Evolutionary conservation across 768 basidiomycete genomes (phyloP).

Genomic region (Boletus sensibilis): DNA sequence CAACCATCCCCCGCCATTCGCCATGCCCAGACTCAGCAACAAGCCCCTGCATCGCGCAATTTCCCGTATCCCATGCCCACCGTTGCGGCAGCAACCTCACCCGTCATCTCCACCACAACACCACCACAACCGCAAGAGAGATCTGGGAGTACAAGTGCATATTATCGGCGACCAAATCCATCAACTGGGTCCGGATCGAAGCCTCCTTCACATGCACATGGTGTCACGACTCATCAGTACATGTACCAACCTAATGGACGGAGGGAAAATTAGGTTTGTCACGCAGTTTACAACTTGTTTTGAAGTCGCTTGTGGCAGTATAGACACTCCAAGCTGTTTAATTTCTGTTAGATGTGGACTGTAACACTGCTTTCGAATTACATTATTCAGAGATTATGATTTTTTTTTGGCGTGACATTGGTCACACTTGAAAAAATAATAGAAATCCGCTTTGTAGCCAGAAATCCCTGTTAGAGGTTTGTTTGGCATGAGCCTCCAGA

Average conservation of each 20-base stretch:
- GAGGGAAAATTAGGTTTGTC: constrained; percentile 24
- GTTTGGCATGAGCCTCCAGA: constrained; percentile 28
- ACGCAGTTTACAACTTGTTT: background rate
- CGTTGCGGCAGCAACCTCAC: constrained; percentile 59
- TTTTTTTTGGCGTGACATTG: constrained; percentile 15
- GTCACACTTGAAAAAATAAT: constrained; percentile 17
- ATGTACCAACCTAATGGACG: constrained; percentile 48
- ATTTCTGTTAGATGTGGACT: constrained; percentile 1
- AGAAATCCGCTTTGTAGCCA: background rate
- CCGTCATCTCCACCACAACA: constrained; percentile 46
- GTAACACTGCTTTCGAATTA: constrained; percentile 12
- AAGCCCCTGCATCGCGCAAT: constrained; percentile 22
- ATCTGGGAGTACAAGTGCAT: constrained; percentile 38
- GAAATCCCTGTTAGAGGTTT: constrained; percentile 4
- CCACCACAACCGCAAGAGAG: constrained; percentile 39
- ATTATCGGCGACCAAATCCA: constrained; percentile 51
- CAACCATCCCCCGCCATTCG: constrained; percentile 38
- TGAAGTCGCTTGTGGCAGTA: constrained; percentile 3
- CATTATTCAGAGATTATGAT: constrained; percentile 10
- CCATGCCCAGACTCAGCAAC: constrained; percentile 33
- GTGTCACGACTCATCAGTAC: constrained; percentile 40
- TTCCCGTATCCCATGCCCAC: constrained; percentile 76
- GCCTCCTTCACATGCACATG: constrained; percentile 21
- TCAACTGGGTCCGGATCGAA: constrained; percentile 24
- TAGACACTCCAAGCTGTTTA: constrained; percentile 3